These are phyloP conservation scores for Leucaena leucocephala DNA, from an alignment of 306 rosid species.

Conservation along the genomic window DNA sequence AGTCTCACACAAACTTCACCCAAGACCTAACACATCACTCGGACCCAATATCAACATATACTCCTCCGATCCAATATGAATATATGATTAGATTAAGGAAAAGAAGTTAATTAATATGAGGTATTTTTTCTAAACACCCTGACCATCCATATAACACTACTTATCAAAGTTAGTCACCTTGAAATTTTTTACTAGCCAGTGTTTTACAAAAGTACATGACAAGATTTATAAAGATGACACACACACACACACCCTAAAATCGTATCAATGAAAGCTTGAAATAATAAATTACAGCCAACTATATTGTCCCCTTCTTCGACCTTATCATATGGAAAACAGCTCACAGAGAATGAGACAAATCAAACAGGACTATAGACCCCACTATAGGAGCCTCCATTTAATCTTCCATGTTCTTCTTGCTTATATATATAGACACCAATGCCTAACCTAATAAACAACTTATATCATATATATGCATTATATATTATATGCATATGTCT, in stretches of 20 bases:
- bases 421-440: background rate
- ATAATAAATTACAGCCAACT: background rate
- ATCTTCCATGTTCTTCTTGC: constrained; percentile 35
- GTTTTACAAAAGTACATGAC: background rate
- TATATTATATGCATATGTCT: too few species aligned
- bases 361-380: constrained; percentile 25
- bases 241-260: too few species aligned
- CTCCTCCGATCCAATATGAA: too few species aligned
- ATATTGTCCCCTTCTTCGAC: constrained; percentile 1
- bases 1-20: too few species aligned
- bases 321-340: constrained; percentile 30
- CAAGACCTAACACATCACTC: too few species aligned
- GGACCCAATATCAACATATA: too few species aligned
- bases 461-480: too few species aligned
- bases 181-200: background rate
- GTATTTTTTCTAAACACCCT: too few species aligned
- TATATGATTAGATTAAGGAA: too few species aligned
- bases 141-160: background rate
- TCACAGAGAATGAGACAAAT: constrained; percentile 32
- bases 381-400: constrained; percentile 29
- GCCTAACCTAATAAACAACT: too few species aligned
- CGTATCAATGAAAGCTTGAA: background rate
- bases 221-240: background rate
- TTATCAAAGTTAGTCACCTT: background rate
- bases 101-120: too few species aligned